phyloP scores from a whole-genome alignment of 2,329 filamentous ascomycete genomes.

The Hirsutella minnesotensis region DNA sequence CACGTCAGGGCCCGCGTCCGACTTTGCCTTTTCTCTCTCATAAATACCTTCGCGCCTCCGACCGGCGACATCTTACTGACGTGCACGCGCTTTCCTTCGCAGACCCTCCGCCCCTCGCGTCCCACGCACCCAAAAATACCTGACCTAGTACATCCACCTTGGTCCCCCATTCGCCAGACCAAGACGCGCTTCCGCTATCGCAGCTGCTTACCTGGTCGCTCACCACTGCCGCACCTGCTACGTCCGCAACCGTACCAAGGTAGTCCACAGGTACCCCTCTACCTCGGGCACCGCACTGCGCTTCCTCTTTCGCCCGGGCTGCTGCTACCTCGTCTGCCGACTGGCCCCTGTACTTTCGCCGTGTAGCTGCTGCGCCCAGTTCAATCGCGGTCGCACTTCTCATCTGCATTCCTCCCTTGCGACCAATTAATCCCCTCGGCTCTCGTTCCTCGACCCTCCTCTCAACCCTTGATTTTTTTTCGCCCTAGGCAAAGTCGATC shows the following conservation, averaged over 20 bases:
- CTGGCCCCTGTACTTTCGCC: neutral
- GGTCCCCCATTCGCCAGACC: neutral
- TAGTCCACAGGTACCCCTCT: slow-evolving; percentile 1
- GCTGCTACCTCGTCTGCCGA: too few relatives aligned
- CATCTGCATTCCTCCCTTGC: slow-evolving; percentile 3
- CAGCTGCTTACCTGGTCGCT: too few relatives aligned
- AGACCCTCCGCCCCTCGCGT: slow-evolving; percentile 21
- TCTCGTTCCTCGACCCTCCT: neutral
- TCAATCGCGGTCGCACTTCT: neutral
- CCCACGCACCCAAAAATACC: slow-evolving; percentile 11
- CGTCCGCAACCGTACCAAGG: neutral
- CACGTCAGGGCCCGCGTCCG: slow-evolving; percentile 22
- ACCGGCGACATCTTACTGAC: slow-evolving; percentile 30
- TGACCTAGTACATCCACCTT: slow-evolving; percentile 4
- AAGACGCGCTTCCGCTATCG: too few relatives aligned
- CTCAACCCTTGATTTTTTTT: neutral
- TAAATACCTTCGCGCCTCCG: slow-evolving; percentile 34
- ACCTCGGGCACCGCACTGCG: neutral
- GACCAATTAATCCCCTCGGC: slow-evolving; percentile 4
- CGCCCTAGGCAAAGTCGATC: neutral
- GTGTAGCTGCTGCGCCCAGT: neutral
- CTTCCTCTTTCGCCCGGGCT: neutral
- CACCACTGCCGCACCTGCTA: neutral
- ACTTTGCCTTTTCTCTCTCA: slow-evolving; percentile 26
- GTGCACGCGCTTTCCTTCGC: slow-evolving; percentile 34